These are phyloP conservation scores for Thermothielavioides terrestris DNA, from an alignment of 495 filamentous ascomycete species.

Conservation along the genomic window DNA sequence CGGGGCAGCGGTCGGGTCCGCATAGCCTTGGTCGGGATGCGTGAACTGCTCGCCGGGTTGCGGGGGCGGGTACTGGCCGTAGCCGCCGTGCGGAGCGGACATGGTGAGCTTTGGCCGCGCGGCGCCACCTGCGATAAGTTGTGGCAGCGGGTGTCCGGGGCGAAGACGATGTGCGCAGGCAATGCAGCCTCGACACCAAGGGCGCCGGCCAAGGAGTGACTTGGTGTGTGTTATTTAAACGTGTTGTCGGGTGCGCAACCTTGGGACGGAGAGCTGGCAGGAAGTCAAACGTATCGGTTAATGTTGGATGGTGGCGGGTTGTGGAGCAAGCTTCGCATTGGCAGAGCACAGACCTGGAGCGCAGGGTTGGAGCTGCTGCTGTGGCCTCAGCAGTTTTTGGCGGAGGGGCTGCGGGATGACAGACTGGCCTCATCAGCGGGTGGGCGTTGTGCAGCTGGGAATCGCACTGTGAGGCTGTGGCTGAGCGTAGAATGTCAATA, in stretches of 20 bases:
- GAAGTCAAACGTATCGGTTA: slow-evolving; percentile 1
- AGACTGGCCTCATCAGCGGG: slow-evolving; percentile 22
- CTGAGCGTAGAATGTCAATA: too few relatives aligned
- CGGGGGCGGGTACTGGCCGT: slow-evolving; percentile 55
- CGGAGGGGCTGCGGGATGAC: slow-evolving; percentile 18
- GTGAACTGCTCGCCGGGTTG: slow-evolving; percentile 43
- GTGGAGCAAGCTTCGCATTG: slow-evolving; percentile 14
- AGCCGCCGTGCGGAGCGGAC: slow-evolving; percentile 49
- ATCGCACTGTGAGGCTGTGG: slow-evolving; percentile 8
- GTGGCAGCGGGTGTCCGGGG: slow-evolving; percentile 1
- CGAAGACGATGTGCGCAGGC: slow-evolving; percentile 2
- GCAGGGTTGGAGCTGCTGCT: slow-evolving; percentile 14
- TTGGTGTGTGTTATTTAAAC: not conserved
- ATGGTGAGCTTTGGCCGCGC: slow-evolving; percentile 30
- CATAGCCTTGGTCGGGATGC: slow-evolving; percentile 31
- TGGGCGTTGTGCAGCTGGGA: not conserved
- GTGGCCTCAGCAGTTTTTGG: slow-evolving; percentile 11
- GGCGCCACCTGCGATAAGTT: too few relatives aligned
- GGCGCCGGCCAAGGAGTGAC: not conserved
- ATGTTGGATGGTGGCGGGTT: slow-evolving; percentile 6
- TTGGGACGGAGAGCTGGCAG: not conserved
- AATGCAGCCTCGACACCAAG: slow-evolving; percentile 6
- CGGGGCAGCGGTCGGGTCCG: slow-evolving; percentile 32
- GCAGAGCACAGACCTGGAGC: not conserved
- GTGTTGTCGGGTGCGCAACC: not conserved